Percentiles rank a stretch among this genome's conserved stretches.
phyloP scores from a whole-genome alignment of 805 yeast genomes.

The Alloascoidea africana region DNA sequence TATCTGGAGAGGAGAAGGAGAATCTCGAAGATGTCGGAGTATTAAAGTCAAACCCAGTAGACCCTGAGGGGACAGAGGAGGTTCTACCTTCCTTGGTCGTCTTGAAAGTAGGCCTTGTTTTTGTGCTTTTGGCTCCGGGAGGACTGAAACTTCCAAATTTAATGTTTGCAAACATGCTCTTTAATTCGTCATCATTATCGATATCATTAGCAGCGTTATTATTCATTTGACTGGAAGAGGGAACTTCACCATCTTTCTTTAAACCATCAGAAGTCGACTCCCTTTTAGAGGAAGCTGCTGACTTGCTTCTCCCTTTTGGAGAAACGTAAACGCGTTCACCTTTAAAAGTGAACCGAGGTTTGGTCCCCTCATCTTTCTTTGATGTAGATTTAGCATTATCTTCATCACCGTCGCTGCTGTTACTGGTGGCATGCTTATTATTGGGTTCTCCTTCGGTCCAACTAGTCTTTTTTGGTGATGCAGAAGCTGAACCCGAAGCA shows the following conservation, averaged over 20 bases:
- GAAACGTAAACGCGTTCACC: background rate
- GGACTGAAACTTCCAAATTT: background rate
- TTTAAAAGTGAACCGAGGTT: background rate
- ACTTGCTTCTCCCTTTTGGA: too few relatives aligned
- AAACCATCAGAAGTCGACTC: background rate
- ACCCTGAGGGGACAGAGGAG: too few relatives aligned
- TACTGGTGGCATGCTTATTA: background rate
- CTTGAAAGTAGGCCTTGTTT: background rate
- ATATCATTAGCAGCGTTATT: background rate
- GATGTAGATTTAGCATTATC: background rate
- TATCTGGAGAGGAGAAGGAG: background rate
- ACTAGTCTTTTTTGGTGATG: too few relatives aligned
- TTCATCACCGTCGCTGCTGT: background rate
- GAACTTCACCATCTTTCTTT: background rate
- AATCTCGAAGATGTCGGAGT: conserved; percentile 1
- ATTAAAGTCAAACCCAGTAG: background rate
- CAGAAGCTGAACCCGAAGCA: background rate
- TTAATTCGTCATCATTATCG: background rate
- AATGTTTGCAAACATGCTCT: background rate
- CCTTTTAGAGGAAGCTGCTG: background rate
- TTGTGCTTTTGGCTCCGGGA: background rate
- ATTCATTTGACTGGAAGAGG: background rate
- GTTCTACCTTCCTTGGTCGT: too few relatives aligned
- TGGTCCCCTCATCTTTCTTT: background rate
- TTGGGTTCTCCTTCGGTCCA: background rate